Evolutionary conservation across 1,284 basidiomycete species (phyloP), one percentile per base, ranked within the genome.

Genomic region (Exobasidium cylindrosporum): DNA sequence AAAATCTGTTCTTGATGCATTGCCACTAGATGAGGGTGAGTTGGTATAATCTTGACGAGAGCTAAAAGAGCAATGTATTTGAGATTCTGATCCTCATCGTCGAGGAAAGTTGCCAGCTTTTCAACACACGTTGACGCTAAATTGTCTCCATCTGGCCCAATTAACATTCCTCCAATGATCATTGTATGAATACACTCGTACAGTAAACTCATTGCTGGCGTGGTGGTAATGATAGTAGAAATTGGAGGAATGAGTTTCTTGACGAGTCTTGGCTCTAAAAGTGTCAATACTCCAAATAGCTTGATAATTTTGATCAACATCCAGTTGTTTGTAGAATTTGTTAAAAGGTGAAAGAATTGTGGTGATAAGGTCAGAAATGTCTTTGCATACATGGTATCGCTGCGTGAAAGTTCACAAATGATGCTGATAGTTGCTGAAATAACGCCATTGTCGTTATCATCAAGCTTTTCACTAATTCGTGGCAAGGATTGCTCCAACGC

Each of bases 261-360:
- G 63, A 96, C 91, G 31, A 99, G 84, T 13, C 96, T 87, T 14
- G 91, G 91, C 81, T 98, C 96, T 69, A 91, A 84, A 1, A 94
- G 95, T 0, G 91, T 90, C 4, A 79, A 64, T 26, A 68, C 62
- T 7, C 69, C 77, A 58, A 79, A 78, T 24, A 78, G 83, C 82
- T 99, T 99, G 80, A 98, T 89, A 54, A 97, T 89, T 83, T 99
- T 99, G 82, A 99, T 99, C 62, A 98, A 84, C 90, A 97, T 95
- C 96, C 96, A 99, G 77, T 98, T 99, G 81, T 98, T 98, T 29
- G 89, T 90, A 30, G 91, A 92, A 0, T 88, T 92, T 0, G 92
- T 97, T 63, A 99, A 83, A n/a, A 97, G 85, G 69, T 90, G 89
- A 80, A 98, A 99, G 54, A 98, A 83, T 73, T 92, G 91, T 1